Conservation (phyloP, 164 flowering plant genomes). For the Paratinospora sagittata region DNA sequence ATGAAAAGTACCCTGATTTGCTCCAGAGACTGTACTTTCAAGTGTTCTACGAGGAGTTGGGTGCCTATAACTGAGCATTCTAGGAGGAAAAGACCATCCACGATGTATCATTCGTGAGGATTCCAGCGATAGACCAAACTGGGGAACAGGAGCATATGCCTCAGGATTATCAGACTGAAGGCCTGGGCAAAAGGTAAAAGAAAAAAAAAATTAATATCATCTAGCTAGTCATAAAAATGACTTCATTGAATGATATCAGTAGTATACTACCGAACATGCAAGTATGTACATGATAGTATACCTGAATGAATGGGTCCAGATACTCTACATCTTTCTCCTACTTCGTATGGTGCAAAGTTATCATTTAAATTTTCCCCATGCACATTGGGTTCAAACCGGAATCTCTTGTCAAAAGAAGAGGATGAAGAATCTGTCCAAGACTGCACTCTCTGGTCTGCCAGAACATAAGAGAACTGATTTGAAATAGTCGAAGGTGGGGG, state of each 20-base stretch:
- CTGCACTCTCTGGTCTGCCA: conserved; percentile 40
- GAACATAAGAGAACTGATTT: conserved; percentile 73
- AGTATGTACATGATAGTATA: conserved; percentile 14
- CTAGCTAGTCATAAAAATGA: not conserved
- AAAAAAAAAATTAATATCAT: not conserved
- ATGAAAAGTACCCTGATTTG: conserved; percentile 32
- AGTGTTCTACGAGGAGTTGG: conserved; percentile 42
- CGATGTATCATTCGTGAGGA: conserved; percentile 35
- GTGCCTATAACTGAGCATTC: conserved; percentile 44
- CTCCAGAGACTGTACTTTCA: conserved; percentile 39
- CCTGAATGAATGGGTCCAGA: conserved; percentile 46
- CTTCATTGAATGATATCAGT: not conserved
- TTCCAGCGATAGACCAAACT: conserved; percentile 44
- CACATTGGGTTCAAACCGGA: conserved; percentile 30
- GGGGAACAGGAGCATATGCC: conserved; percentile 33
- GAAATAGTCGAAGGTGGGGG: conserved; percentile 71
- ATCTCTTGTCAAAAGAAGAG: conserved; percentile 34
- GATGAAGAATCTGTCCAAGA: conserved; percentile 53
- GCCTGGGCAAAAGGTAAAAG: conserved; percentile 25
- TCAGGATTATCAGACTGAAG: conserved; percentile 38
- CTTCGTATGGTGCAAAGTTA: conserved; percentile 38
- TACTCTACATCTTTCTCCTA: conserved; percentile 49
- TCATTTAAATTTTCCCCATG: conserved; percentile 37
- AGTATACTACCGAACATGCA: not conserved
- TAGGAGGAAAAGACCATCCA: conserved; percentile 55